Base-by-base conservation (phyloP, 1,139 yeast species). In the Blastobotrys persicus region DNA sequence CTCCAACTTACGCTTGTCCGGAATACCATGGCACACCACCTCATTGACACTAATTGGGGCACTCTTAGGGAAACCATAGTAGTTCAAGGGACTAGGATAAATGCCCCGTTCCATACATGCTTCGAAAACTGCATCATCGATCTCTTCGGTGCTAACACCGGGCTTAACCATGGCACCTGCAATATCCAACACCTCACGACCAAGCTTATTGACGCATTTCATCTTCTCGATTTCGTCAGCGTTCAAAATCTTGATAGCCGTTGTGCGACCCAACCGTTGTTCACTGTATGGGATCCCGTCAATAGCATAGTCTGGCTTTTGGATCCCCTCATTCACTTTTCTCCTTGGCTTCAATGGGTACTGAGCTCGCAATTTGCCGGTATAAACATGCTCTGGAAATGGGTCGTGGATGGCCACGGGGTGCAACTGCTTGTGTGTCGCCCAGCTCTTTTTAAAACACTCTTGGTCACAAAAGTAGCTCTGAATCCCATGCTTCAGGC, bases 11-110 rank as follows among this genome's bases (percentile, higher is more conserved):
- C 91, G 79, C 70, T 86, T 78, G 68, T 94, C 98, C 20, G 98
- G 98, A 52, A 92, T 87, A 57, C 99, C 99, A 68, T 92, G 99
- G 67, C 99, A 92, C 54, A 92, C 87, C 52, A 89, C 83, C 72
- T 92, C 98, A 68, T 94, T 91, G 39, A 94, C 83, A 4, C 97
- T 88, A 1, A 97, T 88, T 71, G 98, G 94, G 42, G 88, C 79
- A 31, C 95, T 83, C 67, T 89, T 91, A 37, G 98, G 98, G 72
- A 82, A 94, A 68, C 88, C 87, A 73, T 85, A 92, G 71, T 94
- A 94, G 72, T 94, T 94, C 56, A 92, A 75, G 3, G 99, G 96
- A 13, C 96, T 88, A 20, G 99, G 99, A 66, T 94, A 94, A 4
- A 92, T 89, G 59, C 85, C 83, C 68, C 97, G 79, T 68, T 88